Evolutionary conservation across 306 rosid species (phyloP).

Genomic region (Arachis hypogaea): DNA sequence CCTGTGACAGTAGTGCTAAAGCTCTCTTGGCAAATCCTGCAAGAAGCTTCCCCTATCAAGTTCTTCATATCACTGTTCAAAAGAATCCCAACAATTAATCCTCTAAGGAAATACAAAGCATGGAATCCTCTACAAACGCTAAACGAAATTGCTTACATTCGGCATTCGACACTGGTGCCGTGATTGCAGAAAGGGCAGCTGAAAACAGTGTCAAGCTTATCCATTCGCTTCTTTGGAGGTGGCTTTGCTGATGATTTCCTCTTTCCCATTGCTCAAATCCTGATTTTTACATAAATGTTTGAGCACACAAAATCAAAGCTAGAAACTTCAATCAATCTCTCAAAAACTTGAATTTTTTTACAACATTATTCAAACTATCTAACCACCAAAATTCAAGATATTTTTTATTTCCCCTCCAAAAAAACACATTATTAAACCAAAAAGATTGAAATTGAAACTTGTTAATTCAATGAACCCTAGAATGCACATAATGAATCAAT

Average conservation of each 20-base stretch:
- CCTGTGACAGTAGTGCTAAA: slow-evolving; percentile 81
- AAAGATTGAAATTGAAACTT: too few species aligned
- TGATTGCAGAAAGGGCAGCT: slow-evolving; percentile 89
- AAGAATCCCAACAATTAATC: slow-evolving; percentile 28
- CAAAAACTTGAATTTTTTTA: too few species aligned
- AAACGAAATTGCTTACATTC: slow-evolving; percentile 56
- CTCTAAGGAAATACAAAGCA: not conserved
- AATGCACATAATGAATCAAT: slow-evolving; percentile 19
- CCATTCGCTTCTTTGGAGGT: slow-evolving; percentile 77
- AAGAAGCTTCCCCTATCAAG: slow-evolving; percentile 82
- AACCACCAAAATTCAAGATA: not conserved
- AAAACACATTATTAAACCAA: too few species aligned
- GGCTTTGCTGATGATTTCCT: slow-evolving; percentile 81
- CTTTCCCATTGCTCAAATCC: slow-evolving; percentile 58
- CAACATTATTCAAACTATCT: not conserved
- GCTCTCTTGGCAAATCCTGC: slow-evolving; percentile 85
- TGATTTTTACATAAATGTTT: too few species aligned
- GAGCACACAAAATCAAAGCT: too few species aligned
- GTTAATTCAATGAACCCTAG: not conserved
- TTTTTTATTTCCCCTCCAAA: not conserved
- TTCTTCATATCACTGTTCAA: slow-evolving; percentile 82
- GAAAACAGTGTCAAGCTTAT: slow-evolving; percentile 82
- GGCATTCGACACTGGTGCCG: slow-evolving; percentile 76
- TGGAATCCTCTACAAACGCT: not conserved
- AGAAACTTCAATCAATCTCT: too few species aligned